Conservation (phyloP, 164 flowering plant species). For the Stephania japonica region DNA sequence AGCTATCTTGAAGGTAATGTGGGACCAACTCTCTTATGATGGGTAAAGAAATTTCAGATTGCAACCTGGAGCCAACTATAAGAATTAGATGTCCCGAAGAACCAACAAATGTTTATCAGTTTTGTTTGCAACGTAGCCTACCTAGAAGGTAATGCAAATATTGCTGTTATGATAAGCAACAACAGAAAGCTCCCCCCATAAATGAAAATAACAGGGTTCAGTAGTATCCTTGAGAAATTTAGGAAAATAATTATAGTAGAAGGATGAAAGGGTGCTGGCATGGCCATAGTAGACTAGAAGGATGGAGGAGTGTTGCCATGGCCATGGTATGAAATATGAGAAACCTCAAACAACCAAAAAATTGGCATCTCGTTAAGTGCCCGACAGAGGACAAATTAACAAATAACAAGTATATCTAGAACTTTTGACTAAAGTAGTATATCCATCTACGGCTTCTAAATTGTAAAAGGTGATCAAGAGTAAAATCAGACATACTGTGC, state of each 20-base stretch:
- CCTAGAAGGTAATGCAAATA: not conserved
- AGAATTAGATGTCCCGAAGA: constrained; percentile 3
- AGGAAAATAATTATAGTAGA: not conserved
- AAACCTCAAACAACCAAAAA: not conserved
- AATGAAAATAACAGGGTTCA: not conserved
- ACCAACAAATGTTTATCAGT: not conserved
- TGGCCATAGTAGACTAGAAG: no score
- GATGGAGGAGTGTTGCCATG: no score
- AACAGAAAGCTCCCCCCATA: not conserved
- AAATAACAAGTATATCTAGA: not conserved
- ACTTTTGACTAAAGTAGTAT: not conserved
- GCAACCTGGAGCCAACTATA: constrained; percentile 46
- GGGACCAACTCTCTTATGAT: constrained; percentile 89
- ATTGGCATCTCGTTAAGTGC: not conserved
- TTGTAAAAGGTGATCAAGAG: not conserved
- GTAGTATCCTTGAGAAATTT: not conserved
- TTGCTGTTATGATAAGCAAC: not conserved
- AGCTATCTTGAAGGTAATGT: constrained; percentile 84
- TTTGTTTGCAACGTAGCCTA: not conserved
- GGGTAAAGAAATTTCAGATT: constrained; percentile 84
- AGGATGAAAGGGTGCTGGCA: no score
- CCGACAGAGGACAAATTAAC: not conserved
- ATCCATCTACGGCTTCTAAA: not conserved
- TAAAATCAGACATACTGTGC: constrained; percentile 52
- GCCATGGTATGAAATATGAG: not conserved